Percentiles rank a stretch among this genome's conserved stretches.
Conservation (phyloP, 1,139 yeast species). For the Hansenula sp. region DNA sequence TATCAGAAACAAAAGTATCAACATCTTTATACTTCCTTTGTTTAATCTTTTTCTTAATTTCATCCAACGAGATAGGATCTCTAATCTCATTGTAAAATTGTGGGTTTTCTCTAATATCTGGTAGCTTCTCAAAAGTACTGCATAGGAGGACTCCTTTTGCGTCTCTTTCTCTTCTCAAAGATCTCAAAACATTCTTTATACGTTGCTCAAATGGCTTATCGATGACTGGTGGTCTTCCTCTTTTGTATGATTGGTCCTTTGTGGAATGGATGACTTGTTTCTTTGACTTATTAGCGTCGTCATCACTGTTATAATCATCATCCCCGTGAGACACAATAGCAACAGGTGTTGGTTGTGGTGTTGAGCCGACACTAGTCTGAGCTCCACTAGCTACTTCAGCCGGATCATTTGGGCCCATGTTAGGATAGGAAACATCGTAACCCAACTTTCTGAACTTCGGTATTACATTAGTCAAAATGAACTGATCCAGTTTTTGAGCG, state of each 20-base stretch:
- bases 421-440: slow-evolving; percentile 55
- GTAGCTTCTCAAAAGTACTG: slow-evolving; percentile 74
- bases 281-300: slow-evolving; percentile 8
- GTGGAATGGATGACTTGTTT: slow-evolving; percentile 5
- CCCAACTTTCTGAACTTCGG: slow-evolving; percentile 41
- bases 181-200: slow-evolving; percentile 80
- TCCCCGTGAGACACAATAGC: slow-evolving; percentile 22
- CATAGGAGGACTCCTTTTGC: slow-evolving; percentile 46
- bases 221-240: slow-evolving; percentile 95
- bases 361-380: slow-evolving; percentile 21
- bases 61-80: slow-evolving; percentile 78
- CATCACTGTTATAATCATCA: slow-evolving; percentile 5
- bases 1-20: slow-evolving; percentile 72
- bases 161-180: slow-evolving; percentile 68
- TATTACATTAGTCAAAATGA: slow-evolving; percentile 48
- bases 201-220: slow-evolving; percentile 93
- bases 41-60: slow-evolving; percentile 79
- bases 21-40: slow-evolving; percentile 78
- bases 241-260: slow-evolving; percentile 48
- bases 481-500: slow-evolving; percentile 68
- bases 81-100: slow-evolving; percentile 63
- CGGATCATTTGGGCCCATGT: slow-evolving; percentile 56
- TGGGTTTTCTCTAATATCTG: slow-evolving; percentile 63
- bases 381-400: slow-evolving; percentile 30
- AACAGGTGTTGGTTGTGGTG: slow-evolving; percentile 13